Conservation (phyloP, 257 asterid species). For the Nicotiana otophora region DNA sequence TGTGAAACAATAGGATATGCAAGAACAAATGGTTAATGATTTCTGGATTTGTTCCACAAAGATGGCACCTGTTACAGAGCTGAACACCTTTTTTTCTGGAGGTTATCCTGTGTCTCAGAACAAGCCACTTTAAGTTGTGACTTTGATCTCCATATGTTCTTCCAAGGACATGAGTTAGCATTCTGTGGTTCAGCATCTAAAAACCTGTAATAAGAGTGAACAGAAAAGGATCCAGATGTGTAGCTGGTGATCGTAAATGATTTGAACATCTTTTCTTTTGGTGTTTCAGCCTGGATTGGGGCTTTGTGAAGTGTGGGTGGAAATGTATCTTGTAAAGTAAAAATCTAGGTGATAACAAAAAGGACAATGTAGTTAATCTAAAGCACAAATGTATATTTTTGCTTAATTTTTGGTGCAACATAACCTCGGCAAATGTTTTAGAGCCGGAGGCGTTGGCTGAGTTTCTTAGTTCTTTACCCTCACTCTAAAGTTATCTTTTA, state of each 20-base stretch:
- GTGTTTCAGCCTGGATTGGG: not conserved
- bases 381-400: too few species aligned
- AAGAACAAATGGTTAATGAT: not conserved
- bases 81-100: not conserved
- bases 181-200: not conserved
- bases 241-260: constrained; percentile 1
- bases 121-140: not conserved
- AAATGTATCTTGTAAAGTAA: not conserved
- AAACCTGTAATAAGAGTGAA: not conserved
- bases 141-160: not conserved
- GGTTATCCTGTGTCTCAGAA: not conserved
- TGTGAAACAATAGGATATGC: not conserved
- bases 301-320: not conserved
- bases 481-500: too few species aligned
- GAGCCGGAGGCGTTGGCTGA: too few species aligned
- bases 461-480: too few species aligned
- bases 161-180: not conserved
- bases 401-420: too few species aligned
- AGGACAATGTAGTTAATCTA: too few species aligned
- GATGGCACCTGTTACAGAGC: not conserved
- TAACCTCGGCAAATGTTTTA: too few species aligned
- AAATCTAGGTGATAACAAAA: not conserved
- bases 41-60: constrained; percentile 1
- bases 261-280: not conserved
- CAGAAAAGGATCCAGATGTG: not conserved